Conservation (phyloP, 116 monocot genomes). For the Iris pallida region DNA sequence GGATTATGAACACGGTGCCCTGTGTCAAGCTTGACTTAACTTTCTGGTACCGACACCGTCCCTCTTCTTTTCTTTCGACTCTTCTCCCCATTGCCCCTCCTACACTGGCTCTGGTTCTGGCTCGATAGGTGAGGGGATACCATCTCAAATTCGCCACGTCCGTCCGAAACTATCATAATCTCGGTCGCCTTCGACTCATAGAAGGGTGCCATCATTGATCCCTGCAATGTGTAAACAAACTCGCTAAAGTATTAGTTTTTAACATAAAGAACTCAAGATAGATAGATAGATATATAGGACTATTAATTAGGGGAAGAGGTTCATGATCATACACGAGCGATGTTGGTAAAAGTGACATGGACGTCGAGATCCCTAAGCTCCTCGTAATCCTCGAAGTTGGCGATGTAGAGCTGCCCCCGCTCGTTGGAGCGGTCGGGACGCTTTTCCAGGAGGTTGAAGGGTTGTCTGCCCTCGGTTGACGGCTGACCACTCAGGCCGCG, state of each 20-base stretch:
- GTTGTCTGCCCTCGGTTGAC: constrained; percentile 12
- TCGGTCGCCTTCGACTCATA: constrained; percentile 43
- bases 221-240: constrained; percentile 13
- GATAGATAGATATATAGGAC: too few species aligned
- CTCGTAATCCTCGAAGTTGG: constrained; percentile 30
- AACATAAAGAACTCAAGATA: too few species aligned
- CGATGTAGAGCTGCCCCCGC: constrained; percentile 37
- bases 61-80: neutral
- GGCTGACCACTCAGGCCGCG: constrained; percentile 18
- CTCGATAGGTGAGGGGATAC: constrained; percentile 34
- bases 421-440: constrained; percentile 24
- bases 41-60: constrained; percentile 21
- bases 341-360: constrained; percentile 40
- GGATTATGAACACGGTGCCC: constrained; percentile 34
- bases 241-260: too few species aligned
- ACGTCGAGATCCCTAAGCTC: constrained; percentile 38
- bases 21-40: constrained; percentile 16
- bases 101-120: too few species aligned
- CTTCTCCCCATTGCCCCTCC: too few species aligned
- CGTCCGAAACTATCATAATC: constrained; percentile 30
- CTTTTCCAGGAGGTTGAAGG: constrained; percentile 48
- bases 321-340: constrained; percentile 31
- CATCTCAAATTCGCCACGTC: constrained; percentile 48
- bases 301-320: too few species aligned
- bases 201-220: constrained; percentile 53